Evolutionary conservation across 2,329 filamentous ascomycete genomes (phyloP).

Genomic region (Xylariales sp.): DNA sequence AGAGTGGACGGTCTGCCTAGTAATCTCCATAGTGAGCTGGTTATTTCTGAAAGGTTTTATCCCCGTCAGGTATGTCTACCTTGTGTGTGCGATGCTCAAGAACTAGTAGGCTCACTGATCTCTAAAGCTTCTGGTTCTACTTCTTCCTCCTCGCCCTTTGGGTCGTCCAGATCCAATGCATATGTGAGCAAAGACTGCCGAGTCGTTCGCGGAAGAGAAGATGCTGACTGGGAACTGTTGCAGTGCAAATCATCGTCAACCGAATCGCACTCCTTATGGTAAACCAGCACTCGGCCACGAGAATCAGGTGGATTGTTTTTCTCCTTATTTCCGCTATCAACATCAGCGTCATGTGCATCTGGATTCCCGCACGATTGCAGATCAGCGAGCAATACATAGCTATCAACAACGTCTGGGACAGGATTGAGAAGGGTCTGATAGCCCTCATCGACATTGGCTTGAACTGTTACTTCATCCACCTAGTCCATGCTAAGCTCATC

Average conservation of each 20-base stretch:
- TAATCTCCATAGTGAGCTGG: slow-evolving; percentile 25
- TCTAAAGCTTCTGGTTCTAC: slow-evolving; percentile 10
- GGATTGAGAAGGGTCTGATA: slow-evolving; percentile 47
- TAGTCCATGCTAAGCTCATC: slow-evolving; percentile 40
- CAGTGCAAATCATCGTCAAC: slow-evolving; percentile 51
- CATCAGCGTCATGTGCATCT: slow-evolving; percentile 48
- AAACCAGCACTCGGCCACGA: slow-evolving; percentile 28
- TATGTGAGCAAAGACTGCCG: too few species aligned
- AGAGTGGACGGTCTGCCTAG: slow-evolving; percentile 23
- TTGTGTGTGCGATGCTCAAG: neutral
- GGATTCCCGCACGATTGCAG: slow-evolving; percentile 47
- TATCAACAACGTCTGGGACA: slow-evolving; percentile 48
- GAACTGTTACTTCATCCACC: slow-evolving; percentile 47
- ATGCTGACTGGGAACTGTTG: too few species aligned
- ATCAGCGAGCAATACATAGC: slow-evolving; percentile 34
- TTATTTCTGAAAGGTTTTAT: slow-evolving; percentile 15
- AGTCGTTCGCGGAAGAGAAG: too few species aligned
- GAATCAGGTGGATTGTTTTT: slow-evolving; percentile 40
- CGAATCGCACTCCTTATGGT: slow-evolving; percentile 43
- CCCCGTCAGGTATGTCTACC: slow-evolving; percentile 4
- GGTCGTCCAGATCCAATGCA: slow-evolving; percentile 39
- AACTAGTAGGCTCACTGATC: neutral
- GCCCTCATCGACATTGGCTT: slow-evolving; percentile 41
- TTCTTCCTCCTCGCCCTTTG: slow-evolving; percentile 4
- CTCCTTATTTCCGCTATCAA: slow-evolving; percentile 44